Conservation (phyloP, 257 asterid species). For the Nicotiana undulata region DNA sequence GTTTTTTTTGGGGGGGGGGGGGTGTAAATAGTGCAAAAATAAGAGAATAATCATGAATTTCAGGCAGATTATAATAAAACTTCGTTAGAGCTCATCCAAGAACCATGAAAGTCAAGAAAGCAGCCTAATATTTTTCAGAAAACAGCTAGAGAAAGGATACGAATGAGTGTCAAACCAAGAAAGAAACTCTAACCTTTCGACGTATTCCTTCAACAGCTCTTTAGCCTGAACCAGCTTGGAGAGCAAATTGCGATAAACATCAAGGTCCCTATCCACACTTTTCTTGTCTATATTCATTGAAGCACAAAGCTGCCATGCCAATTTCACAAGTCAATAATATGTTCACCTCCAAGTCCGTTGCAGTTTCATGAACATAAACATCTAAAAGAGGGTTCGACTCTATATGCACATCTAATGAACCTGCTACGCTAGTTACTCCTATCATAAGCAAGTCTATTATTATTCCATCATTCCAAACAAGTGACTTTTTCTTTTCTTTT, state of each 20-base stretch:
- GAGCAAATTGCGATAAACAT: conserved; percentile 87
- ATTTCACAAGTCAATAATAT: conserved; percentile 13
- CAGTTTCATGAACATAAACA: background rate
- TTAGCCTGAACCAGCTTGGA: conserved; percentile 98
- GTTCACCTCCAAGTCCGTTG: background rate
- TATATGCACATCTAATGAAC: background rate
- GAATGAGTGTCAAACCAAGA: background rate
- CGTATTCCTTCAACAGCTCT: conserved; percentile 82
- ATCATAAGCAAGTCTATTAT: background rate
- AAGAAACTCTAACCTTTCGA: conserved; percentile 55
- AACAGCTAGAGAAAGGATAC: background rate
- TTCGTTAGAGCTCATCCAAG: background rate
- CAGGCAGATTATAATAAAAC: background rate
- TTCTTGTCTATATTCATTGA: conserved; percentile 81
- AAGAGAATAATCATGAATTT: background rate
- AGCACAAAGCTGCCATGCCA: conserved; percentile 66
- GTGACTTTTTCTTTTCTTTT: background rate
- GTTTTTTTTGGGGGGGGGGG: background rate
- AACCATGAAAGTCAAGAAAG: background rate
- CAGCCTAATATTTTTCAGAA: background rate
- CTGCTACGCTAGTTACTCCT: background rate
- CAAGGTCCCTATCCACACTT: conserved; percentile 95
- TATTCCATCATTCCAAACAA: background rate
- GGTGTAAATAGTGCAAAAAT: background rate
- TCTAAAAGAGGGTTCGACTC: background rate